A percentile compares a stretch with the other conserved stretches of the same genome.
Evolutionary conservation across 192 early-diverging fungal species (phyloP).

Genomic region (Neocallimastix lanati): DNA sequence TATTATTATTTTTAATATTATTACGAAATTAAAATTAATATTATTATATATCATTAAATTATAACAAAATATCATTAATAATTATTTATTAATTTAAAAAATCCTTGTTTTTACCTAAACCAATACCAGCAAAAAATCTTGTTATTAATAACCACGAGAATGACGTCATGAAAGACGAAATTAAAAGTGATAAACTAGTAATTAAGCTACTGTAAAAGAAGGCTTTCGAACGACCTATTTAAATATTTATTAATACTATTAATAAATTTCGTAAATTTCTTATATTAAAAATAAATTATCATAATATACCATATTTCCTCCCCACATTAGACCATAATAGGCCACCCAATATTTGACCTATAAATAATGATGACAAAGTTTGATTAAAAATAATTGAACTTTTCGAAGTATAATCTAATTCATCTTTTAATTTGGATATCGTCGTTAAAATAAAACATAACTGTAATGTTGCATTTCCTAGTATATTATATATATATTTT

Average conservation of each 20-base stretch:
- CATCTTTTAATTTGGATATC: background rate
- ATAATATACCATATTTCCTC: background rate
- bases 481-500: too few species aligned
- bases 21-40: too few species aligned
- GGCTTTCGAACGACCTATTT: background rate
- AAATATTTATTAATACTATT: too few species aligned
- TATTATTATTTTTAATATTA: too few species aligned
- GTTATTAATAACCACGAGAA: background rate
- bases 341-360: background rate
- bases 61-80: too few species aligned
- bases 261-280: too few species aligned
- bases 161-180: background rate
- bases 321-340: background rate
- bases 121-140: background rate
- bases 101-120: too few species aligned
- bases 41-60: too few species aligned
- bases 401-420: background rate
- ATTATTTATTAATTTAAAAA: too few species aligned
- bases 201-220: background rate
- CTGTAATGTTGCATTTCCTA: background rate
- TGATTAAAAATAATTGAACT: background rate
- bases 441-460: background rate
- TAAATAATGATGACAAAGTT: background rate
- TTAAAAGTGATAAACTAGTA: background rate
- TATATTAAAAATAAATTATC: too few species aligned